A percentile compares a stretch with the other conserved stretches of the same genome.
Conservation (phyloP, 345 rosid genomes). For the Gossypium bickii region DNA sequence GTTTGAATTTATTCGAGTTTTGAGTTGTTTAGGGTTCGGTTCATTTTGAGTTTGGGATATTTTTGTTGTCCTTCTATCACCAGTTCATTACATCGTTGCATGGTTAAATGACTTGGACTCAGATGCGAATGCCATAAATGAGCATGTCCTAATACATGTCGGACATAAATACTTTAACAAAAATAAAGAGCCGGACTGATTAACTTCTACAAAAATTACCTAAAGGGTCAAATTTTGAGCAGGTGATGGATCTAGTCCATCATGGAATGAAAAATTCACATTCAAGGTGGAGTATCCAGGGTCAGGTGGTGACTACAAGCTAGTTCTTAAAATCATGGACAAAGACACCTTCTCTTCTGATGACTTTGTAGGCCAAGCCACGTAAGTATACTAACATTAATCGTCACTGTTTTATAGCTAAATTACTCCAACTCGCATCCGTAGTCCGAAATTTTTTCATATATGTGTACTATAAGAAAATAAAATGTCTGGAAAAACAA, state of each 20-base stretch:
- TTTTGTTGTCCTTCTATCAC: background rate
- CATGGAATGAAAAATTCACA: slow-evolving; percentile 65
- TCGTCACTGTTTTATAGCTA: background rate
- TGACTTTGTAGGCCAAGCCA: slow-evolving; percentile 67
- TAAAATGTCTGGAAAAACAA: background rate
- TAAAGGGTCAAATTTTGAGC: slow-evolving; percentile 6
- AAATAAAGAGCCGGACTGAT: background rate
- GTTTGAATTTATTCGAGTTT: no score
- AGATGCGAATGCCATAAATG: no score
- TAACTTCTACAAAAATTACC: background rate
- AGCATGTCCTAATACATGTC: background rate
- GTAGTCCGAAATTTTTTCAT: background rate
- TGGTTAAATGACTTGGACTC: no score
- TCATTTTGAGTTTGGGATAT: no score
- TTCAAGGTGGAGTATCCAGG: slow-evolving; percentile 85
- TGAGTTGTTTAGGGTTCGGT: no score
- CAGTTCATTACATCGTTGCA: no score
- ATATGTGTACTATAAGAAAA: background rate
- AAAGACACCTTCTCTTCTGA: slow-evolving; percentile 69
- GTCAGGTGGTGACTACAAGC: slow-evolving; percentile 47
- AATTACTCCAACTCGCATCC: background rate
- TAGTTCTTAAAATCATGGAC: slow-evolving; percentile 76
- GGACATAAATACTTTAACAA: background rate
- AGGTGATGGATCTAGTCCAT: slow-evolving; percentile 50
- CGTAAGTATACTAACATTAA: slow-evolving; percentile 34